Base-by-base conservation (phyloP, 2,329 filamentous ascomycete species). In the Hymenoscyphus scutula region DNA sequence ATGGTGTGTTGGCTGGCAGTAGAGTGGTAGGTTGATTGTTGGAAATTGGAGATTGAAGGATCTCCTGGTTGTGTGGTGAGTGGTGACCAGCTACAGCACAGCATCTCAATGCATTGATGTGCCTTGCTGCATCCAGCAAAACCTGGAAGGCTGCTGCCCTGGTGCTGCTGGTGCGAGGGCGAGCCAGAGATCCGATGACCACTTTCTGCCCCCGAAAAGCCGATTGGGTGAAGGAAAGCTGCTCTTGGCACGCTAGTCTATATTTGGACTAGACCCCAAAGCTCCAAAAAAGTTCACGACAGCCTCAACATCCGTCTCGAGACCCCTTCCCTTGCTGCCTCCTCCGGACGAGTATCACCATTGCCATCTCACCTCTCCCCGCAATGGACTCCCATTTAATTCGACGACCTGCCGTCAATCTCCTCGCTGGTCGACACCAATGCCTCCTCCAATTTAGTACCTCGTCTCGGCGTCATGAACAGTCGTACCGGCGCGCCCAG, bases 401-500 rank as follows among this genome's bases (percentile, higher is more conserved):
- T n/a, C 63, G 70, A 58, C 68, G 71, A 62, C 73, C 73, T 15
- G 61, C 69, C 45, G 51, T 62, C 54, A 67, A 69, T 53, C 53
- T 74, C 34, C 54, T 73, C 27, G 70, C 69, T 13, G 62, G 62
- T 38, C 65, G 66, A 58, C 64, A 61, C 53, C 69, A 73, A 68
- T 72, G 67, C 48, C 60, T 73, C 13, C 41, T 73, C 19, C 59
- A 70, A 30, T 63, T 70, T 51, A 74, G 68, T 57, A 62, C 65
- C 59, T 58, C 68, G n/a, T 62, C 68, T 13, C 68, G 67, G 53
- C 73, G 73, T 30, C 65, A 74, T 65, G 68, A 75, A 65, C 74
- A 73, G 37, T 71, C 72, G 37, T 74, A 69, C 59, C 70, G 73
- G 27, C 73, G 73, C 53, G 69, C 72, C 23, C 73, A 73, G 67